A percentile compares a stretch with the other conserved stretches of the same genome.
These are phyloP conservation scores for Thelonectria olida DNA, from an alignment of 2,329 filamentous ascomycete species.

Conservation along the genomic window DNA sequence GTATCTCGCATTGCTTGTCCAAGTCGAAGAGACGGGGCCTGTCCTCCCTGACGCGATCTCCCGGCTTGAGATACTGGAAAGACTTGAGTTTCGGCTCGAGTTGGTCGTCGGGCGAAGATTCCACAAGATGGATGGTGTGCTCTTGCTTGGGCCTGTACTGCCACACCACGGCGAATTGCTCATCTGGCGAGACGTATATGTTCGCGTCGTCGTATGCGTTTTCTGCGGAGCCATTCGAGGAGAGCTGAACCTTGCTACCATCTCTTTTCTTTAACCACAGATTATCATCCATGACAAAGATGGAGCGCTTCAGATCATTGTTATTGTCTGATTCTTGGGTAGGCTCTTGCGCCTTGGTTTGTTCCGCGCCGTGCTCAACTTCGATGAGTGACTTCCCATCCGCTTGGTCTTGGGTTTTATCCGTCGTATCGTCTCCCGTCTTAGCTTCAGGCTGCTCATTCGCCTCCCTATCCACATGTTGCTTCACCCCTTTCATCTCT, in stretches of 20 bases:
- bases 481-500: neutral
- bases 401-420: too few species aligned
- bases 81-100: conserved; percentile 37
- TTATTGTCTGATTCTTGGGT: neutral
- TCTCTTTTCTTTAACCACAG: conserved; percentile 17
- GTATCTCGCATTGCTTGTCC: conserved; percentile 25
- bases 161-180: conserved; percentile 30
- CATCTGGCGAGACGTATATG: conserved; percentile 28
- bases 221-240: conserved; percentile 26
- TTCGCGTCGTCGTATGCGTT: conserved; percentile 30
- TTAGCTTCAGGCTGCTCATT: neutral
- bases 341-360: neutral
- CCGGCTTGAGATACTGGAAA: conserved; percentile 38
- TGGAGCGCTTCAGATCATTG: neutral
- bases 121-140: conserved; percentile 29
- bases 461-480: neutral
- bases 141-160: conserved; percentile 35
- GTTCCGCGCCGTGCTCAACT: neutral
- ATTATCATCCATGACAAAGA: conserved; percentile 20
- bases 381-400: neutral
- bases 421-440: neutral
- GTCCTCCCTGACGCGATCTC: conserved; percentile 35
- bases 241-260: conserved; percentile 23
- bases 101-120: conserved; percentile 40
- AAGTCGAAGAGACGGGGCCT: conserved; percentile 41